Conservation (phyloP, 129 eudicot genomes). For the Rutidosis leptorrhynchoides region DNA sequence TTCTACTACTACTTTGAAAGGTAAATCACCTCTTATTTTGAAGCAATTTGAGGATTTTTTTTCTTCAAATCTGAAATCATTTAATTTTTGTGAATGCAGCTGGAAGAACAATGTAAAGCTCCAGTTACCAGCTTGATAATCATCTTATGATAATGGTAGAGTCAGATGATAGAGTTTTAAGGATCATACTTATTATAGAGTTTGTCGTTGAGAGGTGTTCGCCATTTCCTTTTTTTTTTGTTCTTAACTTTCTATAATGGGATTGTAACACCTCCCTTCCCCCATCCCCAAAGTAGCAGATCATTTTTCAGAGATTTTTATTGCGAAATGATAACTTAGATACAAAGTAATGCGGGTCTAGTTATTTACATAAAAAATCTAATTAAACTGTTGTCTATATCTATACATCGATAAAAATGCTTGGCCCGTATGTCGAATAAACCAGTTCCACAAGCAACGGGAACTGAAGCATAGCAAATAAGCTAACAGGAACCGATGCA, state of each 20-base stretch:
- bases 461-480: constrained; percentile 45
- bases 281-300: constrained; percentile 14
- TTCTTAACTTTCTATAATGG: constrained; percentile 24
- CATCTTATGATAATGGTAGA: constrained; percentile 31
- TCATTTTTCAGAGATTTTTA: constrained; percentile 17
- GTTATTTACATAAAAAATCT: constrained; percentile 12
- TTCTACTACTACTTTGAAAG: constrained; percentile 97
- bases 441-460: constrained; percentile 47
- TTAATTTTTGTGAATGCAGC: constrained; percentile 41
- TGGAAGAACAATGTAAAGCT: constrained; percentile 96
- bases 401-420: constrained; percentile 24
- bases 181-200: constrained; percentile 24
- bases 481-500: constrained; percentile 27
- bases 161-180: constrained; percentile 34
- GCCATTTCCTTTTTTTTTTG: constrained; percentile 20
- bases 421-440: constrained; percentile 40
- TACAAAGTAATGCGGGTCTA: constrained; percentile 5
- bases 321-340: constrained; percentile 13
- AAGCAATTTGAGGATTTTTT: neutral
- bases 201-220: constrained; percentile 22
- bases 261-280: constrained; percentile 4
- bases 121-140: constrained; percentile 79
- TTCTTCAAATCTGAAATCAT: constrained; percentile 1
- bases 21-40: constrained; percentile 27
- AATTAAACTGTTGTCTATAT: constrained; percentile 12